Conservation (phyloP, 129 eudicot species). For the Ambrosia artemisiifolia region DNA sequence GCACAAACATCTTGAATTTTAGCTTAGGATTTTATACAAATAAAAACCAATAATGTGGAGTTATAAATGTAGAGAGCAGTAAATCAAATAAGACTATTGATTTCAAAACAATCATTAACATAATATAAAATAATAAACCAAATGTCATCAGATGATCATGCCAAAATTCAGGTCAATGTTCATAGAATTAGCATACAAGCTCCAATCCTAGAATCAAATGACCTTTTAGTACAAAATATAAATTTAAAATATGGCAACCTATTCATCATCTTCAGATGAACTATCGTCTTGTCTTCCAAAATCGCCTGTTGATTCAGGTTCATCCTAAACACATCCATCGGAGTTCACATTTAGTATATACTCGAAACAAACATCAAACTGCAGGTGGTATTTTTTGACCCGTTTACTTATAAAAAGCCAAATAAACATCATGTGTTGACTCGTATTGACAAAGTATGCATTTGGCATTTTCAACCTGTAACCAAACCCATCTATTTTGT, state of each 20-base stretch:
- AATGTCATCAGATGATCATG: neutral
- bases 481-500: neutral
- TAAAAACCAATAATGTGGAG: too few relatives aligned
- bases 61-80: neutral
- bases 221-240: neutral
- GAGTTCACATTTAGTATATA: neutral
- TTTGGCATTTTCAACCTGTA: neutral
- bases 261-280: constrained; percentile 47
- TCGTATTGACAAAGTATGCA: neutral
- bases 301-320: constrained; percentile 31
- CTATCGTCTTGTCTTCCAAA: constrained; percentile 36
- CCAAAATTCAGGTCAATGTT: neutral
- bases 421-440: neutral
- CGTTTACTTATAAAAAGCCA: too few relatives aligned
- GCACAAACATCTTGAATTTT: too few relatives aligned
- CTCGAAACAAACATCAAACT: neutral
- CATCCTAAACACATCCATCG: constrained; percentile 28
- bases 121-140: neutral
- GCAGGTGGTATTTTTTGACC: neutral
- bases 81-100: neutral
- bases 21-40: too few relatives aligned
- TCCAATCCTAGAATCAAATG: neutral
- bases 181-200: neutral
- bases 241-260: neutral
- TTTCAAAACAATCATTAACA: neutral